phyloP scores from a whole-genome alignment of 2,329 filamentous ascomycete genomes.

The Arthrobotrys megalospora region DNA sequence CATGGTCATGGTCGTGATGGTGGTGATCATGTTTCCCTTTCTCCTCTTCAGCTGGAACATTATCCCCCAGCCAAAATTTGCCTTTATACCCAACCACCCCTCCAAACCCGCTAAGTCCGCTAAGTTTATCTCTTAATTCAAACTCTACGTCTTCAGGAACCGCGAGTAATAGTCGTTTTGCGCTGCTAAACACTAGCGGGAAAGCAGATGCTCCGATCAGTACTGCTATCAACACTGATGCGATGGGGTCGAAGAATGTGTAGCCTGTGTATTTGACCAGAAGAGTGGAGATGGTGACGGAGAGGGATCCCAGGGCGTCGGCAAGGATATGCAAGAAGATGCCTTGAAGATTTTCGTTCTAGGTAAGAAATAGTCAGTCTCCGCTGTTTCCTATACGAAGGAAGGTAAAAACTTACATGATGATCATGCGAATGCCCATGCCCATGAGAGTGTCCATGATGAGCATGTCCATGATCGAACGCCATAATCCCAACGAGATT shows the following conservation, averaged over 20 bases:
- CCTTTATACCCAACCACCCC: conserved; percentile 90
- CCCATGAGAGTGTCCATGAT: conserved; percentile 69
- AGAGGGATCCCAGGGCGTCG: conserved; percentile 92
- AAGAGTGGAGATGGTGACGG: conserved; percentile 91
- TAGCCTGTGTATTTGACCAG: conserved; percentile 90
- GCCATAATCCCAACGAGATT: conserved; percentile 93
- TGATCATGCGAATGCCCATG: conserved; percentile 76
- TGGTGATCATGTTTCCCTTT: conserved; percentile 41
- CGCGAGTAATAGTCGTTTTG: conserved; percentile 84
- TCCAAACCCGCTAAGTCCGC: conserved; percentile 83
- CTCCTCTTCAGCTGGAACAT: conserved; percentile 43
- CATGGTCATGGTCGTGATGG: conserved; percentile 21
- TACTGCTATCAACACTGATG: conserved; percentile 91
- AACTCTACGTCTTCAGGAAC: conserved; percentile 90
- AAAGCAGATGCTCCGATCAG: conserved; percentile 94
- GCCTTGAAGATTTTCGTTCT: conserved; percentile 98
- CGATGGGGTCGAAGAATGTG: conserved; percentile 94
- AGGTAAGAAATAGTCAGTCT: conserved; percentile 69
- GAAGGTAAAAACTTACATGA: conserved; percentile 66
- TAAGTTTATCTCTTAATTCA: conserved; percentile 85
- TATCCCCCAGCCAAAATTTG: conserved; percentile 88
- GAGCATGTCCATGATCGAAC: conserved; percentile 76
- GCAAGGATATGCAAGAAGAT: conserved; percentile 97
- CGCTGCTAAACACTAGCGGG: conserved; percentile 87
- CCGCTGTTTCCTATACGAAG: conserved; percentile 60